A percentile compares a stretch with the other conserved stretches of the same genome.
These are phyloP conservation scores for Lasiosphaeria ovina DNA, from an alignment of 495 filamentous ascomycete genomes.

Conservation along the genomic window DNA sequence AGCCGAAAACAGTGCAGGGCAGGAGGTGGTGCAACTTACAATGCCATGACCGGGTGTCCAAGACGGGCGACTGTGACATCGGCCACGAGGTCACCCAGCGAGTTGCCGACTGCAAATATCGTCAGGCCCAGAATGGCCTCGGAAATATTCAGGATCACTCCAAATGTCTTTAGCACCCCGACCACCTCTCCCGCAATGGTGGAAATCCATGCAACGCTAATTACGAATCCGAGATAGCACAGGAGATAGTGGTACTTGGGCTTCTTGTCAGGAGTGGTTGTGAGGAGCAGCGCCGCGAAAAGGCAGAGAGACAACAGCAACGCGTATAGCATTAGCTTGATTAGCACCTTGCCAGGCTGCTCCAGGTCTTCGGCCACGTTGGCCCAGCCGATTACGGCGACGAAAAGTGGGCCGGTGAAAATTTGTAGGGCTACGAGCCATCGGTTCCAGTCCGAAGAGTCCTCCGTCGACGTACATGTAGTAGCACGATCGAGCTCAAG, in stretches of 20 bases:
- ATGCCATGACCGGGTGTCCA: conserved; percentile 95
- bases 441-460: conserved; percentile 71
- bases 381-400: conserved; percentile 73
- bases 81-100: conserved; percentile 88
- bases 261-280: conserved; percentile 56
- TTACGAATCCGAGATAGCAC: conserved; percentile 86
- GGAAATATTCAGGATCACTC: conserved; percentile 87
- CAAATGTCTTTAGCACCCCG: conserved; percentile 88
- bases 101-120: conserved; percentile 95
- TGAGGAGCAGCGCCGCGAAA: conserved; percentile 59
- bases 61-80: conserved; percentile 91
- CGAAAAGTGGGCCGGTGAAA: conserved; percentile 84
- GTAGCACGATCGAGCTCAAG: conserved; percentile 26
- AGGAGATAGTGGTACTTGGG: conserved; percentile 70
- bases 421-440: conserved; percentile 86
- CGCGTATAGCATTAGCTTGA: conserved; percentile 64
- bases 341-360: conserved; percentile 39
- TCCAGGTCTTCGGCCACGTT: conserved; percentile 56
- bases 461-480: conserved; percentile 16
- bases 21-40: conserved; percentile 44
- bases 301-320: conserved; percentile 67
- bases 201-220: conserved; percentile 92
- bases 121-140: conserved; percentile 96
- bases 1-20: background rate
- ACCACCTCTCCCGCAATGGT: conserved; percentile 97